These are phyloP conservation scores for Byssothecium circinans DNA, from an alignment of 2,329 filamentous ascomycete genomes.

Conservation along the genomic window DNA sequence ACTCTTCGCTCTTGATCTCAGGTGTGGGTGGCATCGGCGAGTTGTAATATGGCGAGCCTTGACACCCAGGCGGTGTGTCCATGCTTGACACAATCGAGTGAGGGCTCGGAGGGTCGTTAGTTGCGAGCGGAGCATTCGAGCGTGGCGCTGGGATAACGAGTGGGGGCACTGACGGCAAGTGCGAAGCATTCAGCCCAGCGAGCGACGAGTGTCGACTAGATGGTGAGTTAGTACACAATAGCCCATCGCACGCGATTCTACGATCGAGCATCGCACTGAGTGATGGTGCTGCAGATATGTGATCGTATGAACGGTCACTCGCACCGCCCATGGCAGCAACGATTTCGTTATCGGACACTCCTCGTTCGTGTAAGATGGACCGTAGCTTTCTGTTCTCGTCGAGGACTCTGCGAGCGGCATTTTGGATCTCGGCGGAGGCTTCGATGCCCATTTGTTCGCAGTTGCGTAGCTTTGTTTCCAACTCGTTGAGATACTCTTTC, in stretches of 20 bases:
- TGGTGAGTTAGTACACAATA: constrained; percentile 23
- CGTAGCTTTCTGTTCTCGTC: constrained; percentile 70
- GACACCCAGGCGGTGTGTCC: constrained; percentile 30
- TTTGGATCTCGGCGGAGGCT: constrained; percentile 71
- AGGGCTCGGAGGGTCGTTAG: constrained; percentile 34
- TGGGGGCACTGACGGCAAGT: constrained; percentile 21
- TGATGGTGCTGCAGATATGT: constrained; percentile 28
- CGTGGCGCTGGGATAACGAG: constrained; percentile 26
- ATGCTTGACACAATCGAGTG: constrained; percentile 36
- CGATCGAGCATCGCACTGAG: constrained; percentile 37
- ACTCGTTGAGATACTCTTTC: constrained; percentile 71
- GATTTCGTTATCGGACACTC: constrained; percentile 60
- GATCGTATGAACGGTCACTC: constrained; percentile 29
- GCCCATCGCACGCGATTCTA: constrained; percentile 25
- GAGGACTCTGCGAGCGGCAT: constrained; percentile 67
- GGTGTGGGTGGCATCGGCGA: constrained; percentile 20
- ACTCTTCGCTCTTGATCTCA: constrained; percentile 31
- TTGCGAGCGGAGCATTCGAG: constrained; percentile 24
- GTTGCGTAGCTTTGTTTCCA: constrained; percentile 64
- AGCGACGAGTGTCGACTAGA: constrained; percentile 10
- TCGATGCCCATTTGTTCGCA: constrained; percentile 68
- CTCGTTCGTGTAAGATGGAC: constrained; percentile 59
- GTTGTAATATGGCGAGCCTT: constrained; percentile 24
- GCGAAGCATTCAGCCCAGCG: constrained; percentile 17
- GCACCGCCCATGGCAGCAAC: constrained; percentile 27